Conservation (phyloP, 192 early-diverging fungal species). For the Diversispora epigaea region DNA sequence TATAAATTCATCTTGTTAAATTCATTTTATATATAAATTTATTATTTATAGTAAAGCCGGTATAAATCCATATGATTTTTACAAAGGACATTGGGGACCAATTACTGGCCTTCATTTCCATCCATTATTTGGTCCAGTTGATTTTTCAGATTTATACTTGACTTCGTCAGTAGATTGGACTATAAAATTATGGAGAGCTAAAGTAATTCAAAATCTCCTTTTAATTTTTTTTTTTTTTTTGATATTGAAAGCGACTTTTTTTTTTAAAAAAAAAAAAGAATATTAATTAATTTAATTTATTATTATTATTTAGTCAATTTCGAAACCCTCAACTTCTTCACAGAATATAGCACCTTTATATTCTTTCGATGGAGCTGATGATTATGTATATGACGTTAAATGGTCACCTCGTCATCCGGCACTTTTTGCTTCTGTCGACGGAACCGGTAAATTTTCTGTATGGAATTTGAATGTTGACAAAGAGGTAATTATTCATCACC, state of each 20-base stretch:
- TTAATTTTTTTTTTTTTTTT: too few relatives aligned
- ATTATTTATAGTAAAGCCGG: slow-evolving; percentile 80
- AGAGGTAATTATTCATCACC: slow-evolving; percentile 54
- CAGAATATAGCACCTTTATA: slow-evolving; percentile 64
- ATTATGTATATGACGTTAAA: slow-evolving; percentile 97
- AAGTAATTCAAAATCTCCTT: slow-evolving; percentile 36
- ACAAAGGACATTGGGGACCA: slow-evolving; percentile 84
- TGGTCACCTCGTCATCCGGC: slow-evolving; percentile 98
- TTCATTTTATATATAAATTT: neutral
- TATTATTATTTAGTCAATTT: slow-evolving; percentile 41
- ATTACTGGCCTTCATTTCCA: slow-evolving; percentile 93
- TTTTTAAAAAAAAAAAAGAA: neutral
- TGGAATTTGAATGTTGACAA: slow-evolving; percentile 92
- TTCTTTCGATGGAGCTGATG: slow-evolving; percentile 89
- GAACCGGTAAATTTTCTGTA: slow-evolving; percentile 83
- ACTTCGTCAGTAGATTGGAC: slow-evolving; percentile 97
- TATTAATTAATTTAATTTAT: neutral
- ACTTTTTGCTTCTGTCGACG: slow-evolving; percentile 90
- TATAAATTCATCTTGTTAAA: neutral
- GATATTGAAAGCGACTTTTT: too few relatives aligned
- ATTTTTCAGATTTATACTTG: slow-evolving; percentile 90
- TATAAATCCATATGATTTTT: slow-evolving; percentile 81
- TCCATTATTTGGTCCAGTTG: slow-evolving; percentile 72
- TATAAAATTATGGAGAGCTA: slow-evolving; percentile 90
- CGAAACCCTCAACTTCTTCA: slow-evolving; percentile 50